Evolutionary conservation across 2,329 filamentous ascomycete genomes (phyloP), one percentile per base, ranked within the genome.

Genomic region (Didymella arachidicola): DNA sequence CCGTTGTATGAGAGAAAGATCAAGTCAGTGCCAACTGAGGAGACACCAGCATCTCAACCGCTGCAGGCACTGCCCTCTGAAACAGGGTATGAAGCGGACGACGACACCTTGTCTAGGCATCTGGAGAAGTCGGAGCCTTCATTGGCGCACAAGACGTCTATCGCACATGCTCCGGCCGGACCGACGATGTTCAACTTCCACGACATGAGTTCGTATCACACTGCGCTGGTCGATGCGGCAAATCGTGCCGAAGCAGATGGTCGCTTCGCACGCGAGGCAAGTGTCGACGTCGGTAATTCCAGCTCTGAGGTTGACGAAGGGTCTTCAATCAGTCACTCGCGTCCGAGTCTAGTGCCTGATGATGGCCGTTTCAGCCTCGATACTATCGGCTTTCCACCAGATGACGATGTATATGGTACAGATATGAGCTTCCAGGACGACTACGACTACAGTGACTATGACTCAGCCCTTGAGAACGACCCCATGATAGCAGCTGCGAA

Each of bases 401-500:
- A 78, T n/a, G 67, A 72, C 47, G 69, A 73, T 57, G 61, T 68
- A 16, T 72, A 76, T 54, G 68, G 70, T 53, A 72, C 73, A 61
- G 70, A 67, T 50, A 77, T 77, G 59, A 76, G 73, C 38, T 78
- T 79, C 38, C 72, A 70, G 39, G 75, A 73, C 64, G 74, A 78
- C 46, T 81, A 81, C 52, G 87, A 89, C 43, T 83, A 91, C 49
- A 91, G 92, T 55, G 77, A 80, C 25, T 78, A 77, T 45, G 77
- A 79, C 34, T 75, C 72, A 43, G 76, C 72, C 2, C 65, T 79
- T 16, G 77, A 80, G 59, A 93, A 98, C 65, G 93, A 97, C 68
- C 87, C 88, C 30, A 95, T 98, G 67, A 96, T 99, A 60, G 94
- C 93, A 0, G 95, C 93, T 57, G 95, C 95, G 5, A 99, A 99